Conservation (phyloP, 345 rosid species). For the Eucalyptus sp. region DNA sequence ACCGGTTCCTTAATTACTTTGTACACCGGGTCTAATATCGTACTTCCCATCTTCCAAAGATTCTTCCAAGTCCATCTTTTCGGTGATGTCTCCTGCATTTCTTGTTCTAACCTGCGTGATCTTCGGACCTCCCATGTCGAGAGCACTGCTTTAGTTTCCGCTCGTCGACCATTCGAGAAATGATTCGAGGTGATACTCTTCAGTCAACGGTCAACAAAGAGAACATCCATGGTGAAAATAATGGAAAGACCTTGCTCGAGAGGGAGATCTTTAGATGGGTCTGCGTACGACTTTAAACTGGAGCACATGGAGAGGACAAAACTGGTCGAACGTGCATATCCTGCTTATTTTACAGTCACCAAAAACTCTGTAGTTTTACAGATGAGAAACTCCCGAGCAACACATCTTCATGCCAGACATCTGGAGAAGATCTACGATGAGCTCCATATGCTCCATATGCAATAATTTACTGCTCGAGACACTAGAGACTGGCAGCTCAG, state of each 20-base stretch:
- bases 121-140: neutral
- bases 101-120: neutral
- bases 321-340: neutral
- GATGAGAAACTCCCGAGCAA: neutral
- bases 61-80: neutral
- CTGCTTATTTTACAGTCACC: neutral
- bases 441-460: neutral
- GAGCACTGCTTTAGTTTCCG: neutral
- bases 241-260: neutral
- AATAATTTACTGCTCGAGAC: neutral
- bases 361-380: neutral
- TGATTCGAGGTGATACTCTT: neutral
- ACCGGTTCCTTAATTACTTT: neutral
- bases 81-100: neutral
- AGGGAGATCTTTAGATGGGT: neutral
- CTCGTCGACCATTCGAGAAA: fast-evolving
- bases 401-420: neutral
- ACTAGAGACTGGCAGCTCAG: neutral
- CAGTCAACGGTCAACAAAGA: neutral
- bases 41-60: neutral
- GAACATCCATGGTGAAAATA: neutral
- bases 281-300: neutral
- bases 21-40: neutral
- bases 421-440: neutral
- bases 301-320: neutral